phyloP scores from a whole-genome alignment of 371 early-diverging fungal genomes.

The Funneliformis caledonium region DNA sequence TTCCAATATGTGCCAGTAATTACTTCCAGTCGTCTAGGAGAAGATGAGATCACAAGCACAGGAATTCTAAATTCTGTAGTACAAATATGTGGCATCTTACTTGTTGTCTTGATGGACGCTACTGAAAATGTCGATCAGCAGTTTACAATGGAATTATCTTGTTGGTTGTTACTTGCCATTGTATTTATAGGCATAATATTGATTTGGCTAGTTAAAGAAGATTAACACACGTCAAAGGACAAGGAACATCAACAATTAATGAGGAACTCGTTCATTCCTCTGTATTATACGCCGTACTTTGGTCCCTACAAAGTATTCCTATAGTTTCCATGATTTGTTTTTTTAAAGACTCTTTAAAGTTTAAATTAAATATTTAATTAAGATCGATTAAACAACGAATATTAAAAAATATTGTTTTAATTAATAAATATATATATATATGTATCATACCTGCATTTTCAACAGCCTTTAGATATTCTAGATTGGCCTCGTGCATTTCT shows the following conservation, averaged over 20 bases:
- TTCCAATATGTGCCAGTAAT: slow-evolving; percentile 59
- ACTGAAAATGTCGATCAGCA: slow-evolving; percentile 26
- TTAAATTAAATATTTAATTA: neutral
- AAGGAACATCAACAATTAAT: neutral
- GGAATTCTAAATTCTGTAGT: slow-evolving; percentile 44
- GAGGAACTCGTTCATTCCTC: slow-evolving; percentile 5
- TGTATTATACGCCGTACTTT: slow-evolving; percentile 11
- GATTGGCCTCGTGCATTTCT: slow-evolving; percentile 34
- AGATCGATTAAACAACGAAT: neutral
- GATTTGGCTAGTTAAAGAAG: slow-evolving; percentile 8
- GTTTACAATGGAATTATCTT: slow-evolving; percentile 37
- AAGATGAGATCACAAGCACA: slow-evolving; percentile 57
- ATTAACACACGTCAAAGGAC: neutral
- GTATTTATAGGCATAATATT: neutral
- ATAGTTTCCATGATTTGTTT: slow-evolving; percentile 28
- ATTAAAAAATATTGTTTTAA: neutral
- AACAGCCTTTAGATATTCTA: slow-evolving; percentile 27
- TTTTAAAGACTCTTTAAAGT: slow-evolving; percentile 5
- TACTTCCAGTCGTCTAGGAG: slow-evolving; percentile 45
- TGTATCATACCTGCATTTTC: slow-evolving; percentile 16
- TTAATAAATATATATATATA: too few species aligned
- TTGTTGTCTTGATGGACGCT: slow-evolving; percentile 31
- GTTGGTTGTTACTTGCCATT: slow-evolving; percentile 36
- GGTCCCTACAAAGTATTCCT: slow-evolving; percentile 3
- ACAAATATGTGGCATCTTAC: slow-evolving; percentile 35